Conservation (phyloP, 1,284 basidiomycete genomes). For the Pascua guehoae region DNA sequence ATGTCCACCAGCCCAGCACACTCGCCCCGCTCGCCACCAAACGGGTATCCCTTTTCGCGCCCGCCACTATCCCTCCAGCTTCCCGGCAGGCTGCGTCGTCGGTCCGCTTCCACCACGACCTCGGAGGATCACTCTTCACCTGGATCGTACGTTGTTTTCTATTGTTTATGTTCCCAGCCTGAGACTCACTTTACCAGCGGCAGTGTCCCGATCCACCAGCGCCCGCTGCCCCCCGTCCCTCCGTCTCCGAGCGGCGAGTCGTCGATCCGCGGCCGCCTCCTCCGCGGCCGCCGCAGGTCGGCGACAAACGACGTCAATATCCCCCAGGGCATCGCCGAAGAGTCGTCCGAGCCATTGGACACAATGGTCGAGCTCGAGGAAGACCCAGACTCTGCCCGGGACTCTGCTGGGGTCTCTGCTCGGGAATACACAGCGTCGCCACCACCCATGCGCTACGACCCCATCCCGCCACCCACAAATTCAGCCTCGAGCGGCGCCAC, state of each 20-base stretch:
- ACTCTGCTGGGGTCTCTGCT: too few species aligned
- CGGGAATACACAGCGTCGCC: not conserved
- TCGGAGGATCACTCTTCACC: not conserved
- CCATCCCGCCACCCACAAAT: not conserved
- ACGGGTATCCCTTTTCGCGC: not conserved
- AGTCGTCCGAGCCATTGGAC: not conserved
- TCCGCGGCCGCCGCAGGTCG: not conserved
- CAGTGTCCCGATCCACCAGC: constrained; percentile 9
- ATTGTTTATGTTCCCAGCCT: too few species aligned
- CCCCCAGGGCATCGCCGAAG: not conserved
- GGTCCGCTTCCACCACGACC: not conserved
- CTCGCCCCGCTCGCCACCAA: not conserved
- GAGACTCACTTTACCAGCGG: not conserved
- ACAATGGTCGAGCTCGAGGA: too few species aligned
- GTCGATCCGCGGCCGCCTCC: not conserved
- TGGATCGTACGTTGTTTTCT: not conserved
- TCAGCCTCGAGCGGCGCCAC: not conserved
- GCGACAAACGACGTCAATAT: not conserved
- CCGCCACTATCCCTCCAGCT: not conserved
- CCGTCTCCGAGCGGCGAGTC: not conserved
- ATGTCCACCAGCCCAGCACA: too few species aligned
- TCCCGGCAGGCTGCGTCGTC: not conserved
- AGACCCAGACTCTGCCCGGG: too few species aligned
- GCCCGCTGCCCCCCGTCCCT: constrained; percentile 13
- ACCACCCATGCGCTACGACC: not conserved